Evolutionary conservation across 345 rosid genomes (phyloP), one percentile per base, ranked within the genome.

Genomic region (Populus deltoides): DNA sequence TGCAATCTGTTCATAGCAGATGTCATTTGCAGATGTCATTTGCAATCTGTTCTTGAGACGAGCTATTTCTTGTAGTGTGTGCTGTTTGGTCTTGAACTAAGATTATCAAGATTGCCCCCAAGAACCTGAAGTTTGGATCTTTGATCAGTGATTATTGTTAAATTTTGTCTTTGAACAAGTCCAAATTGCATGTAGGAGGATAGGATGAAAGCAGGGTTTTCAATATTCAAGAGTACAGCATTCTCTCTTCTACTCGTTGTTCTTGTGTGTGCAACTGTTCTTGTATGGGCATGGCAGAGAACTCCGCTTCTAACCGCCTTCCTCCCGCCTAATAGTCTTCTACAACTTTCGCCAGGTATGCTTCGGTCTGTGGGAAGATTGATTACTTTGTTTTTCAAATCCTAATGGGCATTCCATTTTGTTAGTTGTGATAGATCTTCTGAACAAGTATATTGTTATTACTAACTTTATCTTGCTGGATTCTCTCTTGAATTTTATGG

Each of bases 251-350:
- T 90, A 68, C 90, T 91, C 62, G 85, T 88, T 84, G 89, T 86
- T 70, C 85, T 92, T 47, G 68, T 87, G 41, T 86, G 88, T 75
- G 85, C 87, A 75, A 88, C 90, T 22, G 68, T 90, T 74, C 79
- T 90, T 71, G 57, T 91, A 22, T 90, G 92, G 87, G 76, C 91
- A 76, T 92, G 91, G 92, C 88, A 90, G 71, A 82, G 86, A 81
- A 78, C 85, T 33, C 91, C 91, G 18, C 55, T 77, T 71, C 84
- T 84, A 29, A 41, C 87, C 13, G 78, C 91, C 53, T 83, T 80
- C 24, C 90, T 88, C 74, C 93, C 90, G 3, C 89, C 88, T 3
- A 79, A 80, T 77, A 81, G 71, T 83, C 72, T 70, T 69, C 62
- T 92, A 68, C 86, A 81, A 81, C 83, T 88, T 36, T 81, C 85